A percentile compares a stretch with the other conserved stretches of the same genome.
phyloP scores from a whole-genome alignment of 2,329 filamentous ascomycete genomes.

The Drechslerella coelobrocha region DNA sequence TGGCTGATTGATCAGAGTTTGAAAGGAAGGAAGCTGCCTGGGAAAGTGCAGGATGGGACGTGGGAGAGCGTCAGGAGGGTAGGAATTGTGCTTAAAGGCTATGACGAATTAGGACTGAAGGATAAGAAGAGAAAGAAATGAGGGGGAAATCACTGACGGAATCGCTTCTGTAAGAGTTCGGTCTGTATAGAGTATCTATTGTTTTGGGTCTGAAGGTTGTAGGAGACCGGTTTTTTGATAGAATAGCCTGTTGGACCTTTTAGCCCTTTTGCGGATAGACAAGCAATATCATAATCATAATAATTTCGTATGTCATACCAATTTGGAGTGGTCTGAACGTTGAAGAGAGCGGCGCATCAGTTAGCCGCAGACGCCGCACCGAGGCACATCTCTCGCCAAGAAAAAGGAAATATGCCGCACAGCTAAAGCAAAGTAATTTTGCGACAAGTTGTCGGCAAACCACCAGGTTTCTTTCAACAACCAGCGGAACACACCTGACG shows the following conservation, averaged over 20 bases:
- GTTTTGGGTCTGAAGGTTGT: not conserved
- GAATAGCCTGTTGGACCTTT: conserved; percentile 23
- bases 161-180: too few species aligned
- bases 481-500: not conserved
- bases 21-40: conserved; percentile 78
- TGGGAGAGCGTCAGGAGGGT: conserved; percentile 71
- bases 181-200: not conserved
- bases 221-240: conserved; percentile 10
- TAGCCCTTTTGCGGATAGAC: not conserved
- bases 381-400: conserved; percentile 4
- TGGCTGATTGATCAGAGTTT: conserved; percentile 83
- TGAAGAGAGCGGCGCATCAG: conserved; percentile 7
- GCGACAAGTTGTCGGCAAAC: conserved; percentile 33
- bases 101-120: conserved; percentile 35
- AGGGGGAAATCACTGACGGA: too few species aligned
- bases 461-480: conserved; percentile 6
- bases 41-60: conserved; percentile 73
- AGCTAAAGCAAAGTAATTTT: conserved; percentile 23
- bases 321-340: too few species aligned
- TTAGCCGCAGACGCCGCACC: conserved; percentile 5
- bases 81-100: conserved; percentile 55
- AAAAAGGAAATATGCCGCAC: conserved; percentile 3
- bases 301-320: conserved; percentile 6
- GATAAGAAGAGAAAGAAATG: conserved; percentile 42
- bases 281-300: conserved; percentile 29